These are phyloP conservation scores for Erysimum cheiri DNA, from an alignment of 441 rosid genomes.

Conservation along the genomic window DNA sequence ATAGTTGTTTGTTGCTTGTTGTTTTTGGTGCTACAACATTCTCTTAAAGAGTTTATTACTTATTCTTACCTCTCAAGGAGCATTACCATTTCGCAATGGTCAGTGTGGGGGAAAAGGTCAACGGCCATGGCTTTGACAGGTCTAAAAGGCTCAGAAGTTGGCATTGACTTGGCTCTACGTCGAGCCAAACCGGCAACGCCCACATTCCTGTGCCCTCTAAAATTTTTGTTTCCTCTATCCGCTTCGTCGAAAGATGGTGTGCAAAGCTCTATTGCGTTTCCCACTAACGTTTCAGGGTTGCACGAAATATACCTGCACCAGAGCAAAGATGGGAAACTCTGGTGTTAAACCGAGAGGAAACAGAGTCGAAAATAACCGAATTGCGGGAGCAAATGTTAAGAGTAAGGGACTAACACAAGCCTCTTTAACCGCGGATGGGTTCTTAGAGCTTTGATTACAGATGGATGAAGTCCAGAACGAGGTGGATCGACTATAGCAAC, in stretches of 20 bases:
- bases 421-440: slow-evolving; percentile 67
- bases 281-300: slow-evolving; percentile 90
- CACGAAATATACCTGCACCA: slow-evolving; percentile 83
- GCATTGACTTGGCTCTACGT: slow-evolving; percentile 88
- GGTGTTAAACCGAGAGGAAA: slow-evolving; percentile 2
- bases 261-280: slow-evolving; percentile 94
- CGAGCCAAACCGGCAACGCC: slow-evolving; percentile 85
- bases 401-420: slow-evolving; percentile 75
- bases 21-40: slow-evolving; percentile 15
- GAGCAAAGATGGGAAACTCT: slow-evolving; percentile 16
- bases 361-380: neutral
- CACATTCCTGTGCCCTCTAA: slow-evolving; percentile 70
- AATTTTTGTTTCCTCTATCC: slow-evolving; percentile 74
- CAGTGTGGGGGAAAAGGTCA: slow-evolving; percentile 90
- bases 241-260: slow-evolving; percentile 69
- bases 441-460: slow-evolving; percentile 78
- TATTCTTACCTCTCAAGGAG: slow-evolving; percentile 73
- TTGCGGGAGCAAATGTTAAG: neutral
- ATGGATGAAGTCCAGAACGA: slow-evolving; percentile 90
- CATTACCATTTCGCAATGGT: slow-evolving; percentile 97
- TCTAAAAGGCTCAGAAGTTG: slow-evolving; percentile 79
- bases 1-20: slow-evolving; percentile 21
- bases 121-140: slow-evolving; percentile 98
- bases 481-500: slow-evolving; percentile 99
- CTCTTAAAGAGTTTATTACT: slow-evolving; percentile 11